Evolutionary conservation across 1,284 basidiomycete genomes (phyloP), one percentile per base, ranked within the genome.

Genomic region (Ganoderma boninense): DNA sequence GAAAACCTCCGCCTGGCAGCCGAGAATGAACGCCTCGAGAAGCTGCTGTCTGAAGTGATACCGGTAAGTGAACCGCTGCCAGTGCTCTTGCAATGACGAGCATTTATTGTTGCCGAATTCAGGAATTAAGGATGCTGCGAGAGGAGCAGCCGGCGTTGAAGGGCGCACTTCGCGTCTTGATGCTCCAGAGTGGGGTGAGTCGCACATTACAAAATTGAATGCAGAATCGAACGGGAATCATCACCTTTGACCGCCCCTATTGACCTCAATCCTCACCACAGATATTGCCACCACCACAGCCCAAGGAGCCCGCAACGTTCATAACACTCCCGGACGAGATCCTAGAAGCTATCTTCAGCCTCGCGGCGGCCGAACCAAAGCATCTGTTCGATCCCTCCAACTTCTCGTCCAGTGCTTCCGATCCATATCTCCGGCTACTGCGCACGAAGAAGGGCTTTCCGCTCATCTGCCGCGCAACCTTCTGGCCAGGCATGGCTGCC

Each of bases 371-470:
- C 5, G 29, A 35, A 16, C 29, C 54, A 35, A 20, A 29, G 14
- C 2, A 66, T 35, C 43, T 35, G 11, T 46, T 44, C 42, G 57
- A 66, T 18, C 57, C 65, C 2, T 60, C 56, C 10, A 23, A 49
- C 18, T 14, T 49, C 18, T 14, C 14, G 7, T 26, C 57, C 16
- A 56, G 65, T 16, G 18, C 56, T 32, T 4, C 46, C 18, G 44
- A 43, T 10, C 66, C 61, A 14, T 68, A 56, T 62, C 20, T 68
- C 0, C 49, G 32, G n/a, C 38, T 32, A 1, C 0, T 68, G 0
- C 54, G 67, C 8, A 26, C 38, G 11, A 68, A 60, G 56, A 68
- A 68, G 14, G 29, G 40, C 1, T 57, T 68, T 2, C 52, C 67
- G 8, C 40, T 64, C n/a, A 23, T 68, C 23, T 64, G 67, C 54